Base-by-base conservation (phyloP, 805 yeast species). In the Helenozyma rhizophorensis region DNA sequence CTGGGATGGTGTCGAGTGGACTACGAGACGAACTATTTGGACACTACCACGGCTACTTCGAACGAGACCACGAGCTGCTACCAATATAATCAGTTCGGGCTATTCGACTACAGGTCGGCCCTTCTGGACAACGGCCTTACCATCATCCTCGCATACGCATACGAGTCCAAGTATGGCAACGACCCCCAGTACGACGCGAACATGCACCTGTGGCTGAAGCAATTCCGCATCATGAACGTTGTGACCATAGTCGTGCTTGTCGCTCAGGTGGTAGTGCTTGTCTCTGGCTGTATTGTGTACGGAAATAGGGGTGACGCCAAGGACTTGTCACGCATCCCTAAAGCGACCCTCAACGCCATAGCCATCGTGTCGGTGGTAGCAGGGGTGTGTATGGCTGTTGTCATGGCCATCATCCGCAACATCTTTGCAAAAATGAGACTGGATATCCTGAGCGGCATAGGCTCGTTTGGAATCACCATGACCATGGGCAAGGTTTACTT, bases 111-210 rank as follows among this genome's bases (percentile, higher is more conserved):
- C 43, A 52, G 72, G 24, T 46, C 51, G 4, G 62, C 69, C 34
- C 45, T 76, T 23, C 39, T 50, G 55, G 2, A 50, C 0, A 57
- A 66, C 14, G 74, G 75, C 3, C 53, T 75, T 18, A 54, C 55
- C 16, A 62, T 62, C 23, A 68, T 72, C 6, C 50, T 71, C 33
- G 72, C 72, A 3, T 76, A 75, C 45, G 78, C 79, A 0, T 69
- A 62, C 39, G 51, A 59, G 28, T 26, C 47, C 6, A 15, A 32
- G 11, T 23, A 34, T n/a, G 36, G 33, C n/a, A 35, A 39, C 7
- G 50, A 40, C 32, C 28, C 33, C 4, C 18, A 30, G 1, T 43
- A 49, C 36, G 30, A 41, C 9, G 19, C 34, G 3, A 24, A 25
- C 1, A 49, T 50, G 8, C 37, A 52, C 12, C 7, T 23, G 1